Evolutionary conservation across 2,329 filamentous ascomycete species (phyloP), one percentile per base, ranked within the genome.

Genomic region (Penicillium sp.): DNA sequence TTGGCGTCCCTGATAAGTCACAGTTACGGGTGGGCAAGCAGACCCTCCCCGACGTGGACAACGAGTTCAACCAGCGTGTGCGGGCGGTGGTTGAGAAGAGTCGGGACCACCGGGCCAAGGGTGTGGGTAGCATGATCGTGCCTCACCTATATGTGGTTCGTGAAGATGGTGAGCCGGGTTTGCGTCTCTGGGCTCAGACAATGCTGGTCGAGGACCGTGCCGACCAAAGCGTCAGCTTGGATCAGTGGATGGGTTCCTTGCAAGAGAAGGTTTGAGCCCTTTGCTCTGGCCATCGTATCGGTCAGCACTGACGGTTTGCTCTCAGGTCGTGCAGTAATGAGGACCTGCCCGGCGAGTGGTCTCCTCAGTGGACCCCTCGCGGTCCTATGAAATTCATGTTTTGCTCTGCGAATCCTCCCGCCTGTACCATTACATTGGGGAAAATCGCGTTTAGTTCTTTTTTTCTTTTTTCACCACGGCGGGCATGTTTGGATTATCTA

Each of bases 101-200:
- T 72, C 83, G 88, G 53, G 93, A 97, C 68, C 88, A 96, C 76
- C 83, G 86, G 70, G 83, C 89, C 29, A 89, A 91, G 69, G 91
- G 92, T 2, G 92, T 94, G 14, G 94, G 94, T 59, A 96, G 91
- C 74, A 96, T 97, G 61, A 84, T 87, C n/a, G 85, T 95, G 58
- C 94, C 94, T 45, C 90, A 96, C 67, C 79, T 99, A 53, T 99
- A 97, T 71, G 82, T 97, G 65, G 89, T 97, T 58, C 86, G 92
- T 66, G 93, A 97, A 74, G 94, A 97, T 68, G 94, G 94, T 48
- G 94, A 99, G 76, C 94, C 94, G 30, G 93, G 90, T 67, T 78
- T 99, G 72, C 92, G 95, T 76, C 79, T 97, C 60, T 99, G 94
- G 94, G 94, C 94, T 41, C 93, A 97, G 80, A 97, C 94, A 40